Conservation (phyloP, 148 eudicot genomes). For the Linanthus parryae region DNA sequence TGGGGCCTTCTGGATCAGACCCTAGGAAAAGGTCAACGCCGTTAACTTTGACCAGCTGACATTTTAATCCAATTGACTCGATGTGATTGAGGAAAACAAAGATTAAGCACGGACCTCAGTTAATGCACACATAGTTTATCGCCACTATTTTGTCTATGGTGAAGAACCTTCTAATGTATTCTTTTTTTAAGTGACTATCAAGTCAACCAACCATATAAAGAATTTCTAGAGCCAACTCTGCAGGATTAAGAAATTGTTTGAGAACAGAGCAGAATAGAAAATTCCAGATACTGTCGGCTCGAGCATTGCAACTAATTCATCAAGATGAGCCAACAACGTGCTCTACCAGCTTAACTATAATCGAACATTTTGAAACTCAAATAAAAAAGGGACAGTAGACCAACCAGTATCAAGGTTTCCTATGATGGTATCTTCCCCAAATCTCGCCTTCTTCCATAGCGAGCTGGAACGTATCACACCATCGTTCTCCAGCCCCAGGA, state of each 20-base stretch:
- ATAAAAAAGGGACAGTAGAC: constrained; percentile 5
- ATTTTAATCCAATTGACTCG: constrained; percentile 7
- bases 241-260: background rate
- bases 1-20: no score
- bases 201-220: constrained; percentile 17
- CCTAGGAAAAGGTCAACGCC: no score
- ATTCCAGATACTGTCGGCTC: background rate
- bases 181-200: background rate
- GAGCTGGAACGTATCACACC: constrained; percentile 39
- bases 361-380: background rate
- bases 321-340: background rate
- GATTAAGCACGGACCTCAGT: background rate
- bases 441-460: constrained; percentile 66
- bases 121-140: background rate
- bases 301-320: background rate
- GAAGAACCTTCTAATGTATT: background rate
- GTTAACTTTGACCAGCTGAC: no score
- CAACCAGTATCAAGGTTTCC: constrained; percentile 86
- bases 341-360: background rate
- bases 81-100: background rate
- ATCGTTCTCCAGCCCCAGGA: constrained; percentile 57
- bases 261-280: background rate
- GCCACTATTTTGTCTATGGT: background rate
- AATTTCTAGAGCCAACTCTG: background rate
- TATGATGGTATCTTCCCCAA: constrained; percentile 77